Evolutionary conservation across 1,139 yeast genomes (phyloP), one percentile per base, ranked within the genome.

Genomic region (Meyerozyma carpophila): DNA sequence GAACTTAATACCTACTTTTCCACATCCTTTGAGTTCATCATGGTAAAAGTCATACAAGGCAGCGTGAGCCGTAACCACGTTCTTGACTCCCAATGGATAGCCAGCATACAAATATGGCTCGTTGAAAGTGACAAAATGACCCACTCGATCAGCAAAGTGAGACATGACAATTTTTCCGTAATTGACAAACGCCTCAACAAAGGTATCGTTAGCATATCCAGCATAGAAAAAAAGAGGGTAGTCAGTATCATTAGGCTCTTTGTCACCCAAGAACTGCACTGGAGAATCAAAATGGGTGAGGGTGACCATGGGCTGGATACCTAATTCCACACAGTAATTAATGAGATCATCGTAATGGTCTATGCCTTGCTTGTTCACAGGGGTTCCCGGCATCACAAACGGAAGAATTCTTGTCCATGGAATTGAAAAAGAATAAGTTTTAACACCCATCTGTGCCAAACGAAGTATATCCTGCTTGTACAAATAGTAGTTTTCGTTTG

Each of bases 401-500:
- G 68, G 69, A 37, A 62, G 51, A 11, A 66, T 60, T 44, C 72
- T 56, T 9, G 67, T 48, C 72, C 70, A 66, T 2, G 70, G 63
- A 37, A 66, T 57, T 11, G 66, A 51, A 51, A 66, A 55, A 3
- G 69, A 62, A 46, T 66, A 66, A 39, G 54, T 43, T 36, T 63
- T 63, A 14, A 61, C 62, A 3, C 70, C 70, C 36, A 65, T 54
- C 9, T 65, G 65, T n/a, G 60, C 64, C 45, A 66, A 39, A 31
- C 70, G 49, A 27, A 56, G 55, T 41, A 58, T 55, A 46, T 66
- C 71, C 47, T 64, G 65, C 47, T 66, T 65, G 49, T 63, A 66
- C 43, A 59, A 50, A 42, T 57, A 60, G 51, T 65, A 66, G 44
- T 65, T 63, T 45, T 65, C 64, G 46, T 61, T 58, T 11, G 70